A percentile compares a stretch with the other conserved stretches of the same genome.
These are phyloP conservation scores for Paradendryphiella salina DNA, from an alignment of 2,329 filamentous ascomycete species.

Conservation along the genomic window DNA sequence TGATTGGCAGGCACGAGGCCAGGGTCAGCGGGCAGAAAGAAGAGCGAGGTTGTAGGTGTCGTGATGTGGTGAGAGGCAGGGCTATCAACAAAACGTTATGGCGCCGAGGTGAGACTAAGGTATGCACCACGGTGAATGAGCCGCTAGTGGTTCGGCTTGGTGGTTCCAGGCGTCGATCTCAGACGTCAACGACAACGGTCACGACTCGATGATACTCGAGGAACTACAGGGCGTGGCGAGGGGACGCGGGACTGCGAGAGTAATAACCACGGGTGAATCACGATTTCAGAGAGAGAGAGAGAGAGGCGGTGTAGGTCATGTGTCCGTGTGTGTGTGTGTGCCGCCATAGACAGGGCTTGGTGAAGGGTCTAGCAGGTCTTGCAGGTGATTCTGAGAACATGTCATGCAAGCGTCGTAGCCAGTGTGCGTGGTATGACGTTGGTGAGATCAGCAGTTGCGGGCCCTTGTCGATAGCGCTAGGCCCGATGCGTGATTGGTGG, in stretches of 20 bases:
- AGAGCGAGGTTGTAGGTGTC: conserved; percentile 5
- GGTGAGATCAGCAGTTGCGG: conserved; percentile 2
- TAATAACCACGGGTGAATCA: conserved; percentile 1
- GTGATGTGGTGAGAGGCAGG: conserved; percentile 14
- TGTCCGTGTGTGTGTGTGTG: conserved; percentile 6
- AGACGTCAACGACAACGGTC: background rate
- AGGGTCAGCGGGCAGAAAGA: background rate
- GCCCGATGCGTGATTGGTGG: conserved; percentile 8
- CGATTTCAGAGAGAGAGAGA: conserved; percentile 1
- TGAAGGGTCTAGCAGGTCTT: conserved; percentile 7
- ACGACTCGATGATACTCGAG: background rate
- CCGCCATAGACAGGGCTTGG: conserved; percentile 2
- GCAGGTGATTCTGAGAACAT: conserved; percentile 15
- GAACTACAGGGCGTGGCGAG: background rate
- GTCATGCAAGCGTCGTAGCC: conserved; percentile 18
- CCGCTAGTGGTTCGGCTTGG: conserved; percentile 10
- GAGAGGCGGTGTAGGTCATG: conserved; percentile 27
- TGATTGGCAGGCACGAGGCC: conserved; percentile 23
- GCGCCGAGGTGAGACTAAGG: conserved; percentile 1
- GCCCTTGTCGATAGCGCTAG: conserved; percentile 10
- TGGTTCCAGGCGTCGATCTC: background rate
- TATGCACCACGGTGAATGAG: conserved; percentile 7
- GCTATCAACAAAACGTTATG: conserved; percentile 5
- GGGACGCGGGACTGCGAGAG: background rate
- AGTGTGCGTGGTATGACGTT: conserved; percentile 21